A percentile compares a stretch with the other conserved stretches of the same genome.
Evolutionary conservation across 805 yeast genomes (phyloP).

Genomic region (Teunomyces barrocoloradensis): DNA sequence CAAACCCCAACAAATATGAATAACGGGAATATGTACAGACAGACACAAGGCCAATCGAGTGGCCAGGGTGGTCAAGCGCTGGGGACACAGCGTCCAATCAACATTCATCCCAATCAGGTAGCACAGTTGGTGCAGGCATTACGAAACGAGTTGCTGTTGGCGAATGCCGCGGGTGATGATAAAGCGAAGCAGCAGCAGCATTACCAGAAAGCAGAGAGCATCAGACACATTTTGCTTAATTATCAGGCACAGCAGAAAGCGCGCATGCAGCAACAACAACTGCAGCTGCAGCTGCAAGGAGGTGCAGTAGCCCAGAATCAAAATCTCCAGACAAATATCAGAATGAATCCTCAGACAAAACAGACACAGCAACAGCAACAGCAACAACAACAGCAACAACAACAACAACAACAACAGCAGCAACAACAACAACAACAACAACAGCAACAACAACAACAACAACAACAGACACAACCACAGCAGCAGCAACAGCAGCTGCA

Average conservation of each 20-base stretch:
- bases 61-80: background rate
- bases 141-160: constrained; percentile 57
- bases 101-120: constrained; percentile 50
- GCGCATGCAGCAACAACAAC: constrained; percentile 16
- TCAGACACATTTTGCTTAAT: constrained; percentile 57
- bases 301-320: constrained; percentile 9
- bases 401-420: constrained; percentile 28
- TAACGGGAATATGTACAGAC: constrained; percentile 4
- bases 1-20: background rate
- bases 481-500: constrained; percentile 2
- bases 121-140: constrained; percentile 60
- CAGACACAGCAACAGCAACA: background rate
- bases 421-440: constrained; percentile 18
- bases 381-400: constrained; percentile 11
- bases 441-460: constrained; percentile 3
- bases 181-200: constrained; percentile 64
- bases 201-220: constrained; percentile 58
- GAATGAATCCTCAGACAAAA: background rate
- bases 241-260: constrained; percentile 47
- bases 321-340: background rate
- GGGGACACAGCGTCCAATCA: constrained; percentile 14
- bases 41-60: background rate
- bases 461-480: constrained; percentile 11
- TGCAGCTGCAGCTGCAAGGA: constrained; percentile 20
- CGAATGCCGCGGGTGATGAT: constrained; percentile 58